Base-by-base conservation (phyloP, 345 rosid species). In the Acer yangbiense region DNA sequence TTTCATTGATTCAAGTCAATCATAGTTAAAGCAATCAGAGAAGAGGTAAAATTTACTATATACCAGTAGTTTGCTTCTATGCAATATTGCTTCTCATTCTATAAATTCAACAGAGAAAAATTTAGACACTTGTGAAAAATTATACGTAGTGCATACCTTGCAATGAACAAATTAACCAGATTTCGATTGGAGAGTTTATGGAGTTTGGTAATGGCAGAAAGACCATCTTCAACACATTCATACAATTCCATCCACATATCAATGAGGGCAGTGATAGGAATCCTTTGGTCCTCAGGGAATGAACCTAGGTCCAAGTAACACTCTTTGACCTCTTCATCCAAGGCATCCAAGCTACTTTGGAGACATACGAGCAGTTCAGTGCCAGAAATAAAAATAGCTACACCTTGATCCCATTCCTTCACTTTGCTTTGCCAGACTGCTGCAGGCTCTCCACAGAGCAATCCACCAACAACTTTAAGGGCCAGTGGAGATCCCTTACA, bases 401-500 rank as follows among this genome's bases (percentile, higher is more conserved):
- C 16, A 48, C 85, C 87, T 73, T 54, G 50, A 27, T 83, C 65
- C 86, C 77, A 80, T 64, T 83, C 75, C 50, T 48, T 69, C 21
- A 65, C 81, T 41, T 60, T 79, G 0, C 27, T 85, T 74, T 46
- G 69, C 95, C 94, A 91, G 1, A 63, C 2, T 60, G 9, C 39
- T 9, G 67, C 73, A 48, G 83, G 71, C 66, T 65, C 25, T 35
- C 86, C 79, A 4, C 86, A 64, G 10, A 93, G 90, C 4, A 89
- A 90, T 54, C 20, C 50, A 27, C 91, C 95, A 0, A 88, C 85
- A 27, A 93, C 90, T 58, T 72, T 70, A 76, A 93, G 85, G 3
- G 87, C 85, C 6, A 93, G 25, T 13, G 97, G 93, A 71, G 71
- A 73, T 78, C 97, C 92, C 44, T 83, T 90, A 77, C 97, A 93